Base-by-base conservation (phyloP, 1,284 basidiomycete genomes). In the Leucoagaricus sp. region DNA sequence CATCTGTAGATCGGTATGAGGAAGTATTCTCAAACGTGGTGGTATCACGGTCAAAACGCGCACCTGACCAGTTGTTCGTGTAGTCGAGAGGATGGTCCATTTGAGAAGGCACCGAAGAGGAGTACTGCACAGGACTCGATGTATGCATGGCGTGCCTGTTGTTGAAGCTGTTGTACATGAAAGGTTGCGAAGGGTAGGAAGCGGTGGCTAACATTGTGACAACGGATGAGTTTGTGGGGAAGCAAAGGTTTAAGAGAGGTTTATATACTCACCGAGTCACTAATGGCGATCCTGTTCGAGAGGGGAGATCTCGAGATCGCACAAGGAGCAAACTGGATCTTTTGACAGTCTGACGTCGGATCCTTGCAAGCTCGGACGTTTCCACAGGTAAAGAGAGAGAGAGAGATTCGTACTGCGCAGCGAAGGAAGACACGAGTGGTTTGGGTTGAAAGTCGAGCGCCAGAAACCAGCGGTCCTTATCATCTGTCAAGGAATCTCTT, bases 261-360 rank as follows among this genome's bases (percentile, higher is more conserved):
- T 46, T 57, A 57, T 57, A 57, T 34, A 54, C 44, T 57, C 40
- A 49, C 54, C 40, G 54, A 56, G 48, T 50, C 47, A 56, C 38
- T 29, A 29, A 40, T 46, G 53, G 33, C 40, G 40, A 33, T 50
- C 40, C 38, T 19, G 23, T 36, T 10, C 5, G 19, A 44, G 12
- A 28, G 23, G 42, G 34, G 25, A 42, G 34, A 57, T 57, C 36
- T 57, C 10, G 21, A 57, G 49, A 57, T 57, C 48, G 42, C 10
- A 31, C 25, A 48, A 36, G 34, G 47, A 55, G 53, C 47, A 49
- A 50, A 34, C 25, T 38, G 54, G 47, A 57, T 41, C 42, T 49
- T 21, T 41, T 26, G 28, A 48, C 28, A 56, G 38, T 23, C 42
- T 50, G 55, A 47, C 44, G 49, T 51, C 49, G 49, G 55, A 57